Percentiles rank a stretch among this genome's conserved stretches.
phyloP scores from a whole-genome alignment of 805 yeast genomes.

The Candida maesae region DNA sequence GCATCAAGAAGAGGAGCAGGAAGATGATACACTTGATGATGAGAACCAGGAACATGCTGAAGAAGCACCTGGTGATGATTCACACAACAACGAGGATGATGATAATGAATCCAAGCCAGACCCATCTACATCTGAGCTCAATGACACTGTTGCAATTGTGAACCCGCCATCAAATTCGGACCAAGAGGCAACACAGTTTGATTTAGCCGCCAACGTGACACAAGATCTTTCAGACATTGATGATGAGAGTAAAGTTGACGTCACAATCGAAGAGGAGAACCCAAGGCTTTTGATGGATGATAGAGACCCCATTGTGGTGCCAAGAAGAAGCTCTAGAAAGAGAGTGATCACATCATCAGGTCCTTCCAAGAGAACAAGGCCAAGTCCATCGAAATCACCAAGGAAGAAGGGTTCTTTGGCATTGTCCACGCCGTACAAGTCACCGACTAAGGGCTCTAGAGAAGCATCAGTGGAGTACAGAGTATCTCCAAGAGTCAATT shows the following conservation, averaged over 20 bases:
- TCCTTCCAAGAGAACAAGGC: neutral
- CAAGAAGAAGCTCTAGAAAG: constrained; percentile 6
- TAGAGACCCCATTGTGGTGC: neutral
- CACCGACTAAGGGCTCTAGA: neutral
- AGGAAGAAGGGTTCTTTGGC: too few relatives aligned
- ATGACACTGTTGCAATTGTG: neutral
- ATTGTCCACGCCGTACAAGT: neutral
- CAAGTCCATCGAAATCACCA: neutral
- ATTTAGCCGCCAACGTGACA: constrained; percentile 20
- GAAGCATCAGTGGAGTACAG: neutral
- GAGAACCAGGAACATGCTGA: too few relatives aligned
- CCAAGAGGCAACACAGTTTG: constrained; percentile 2
- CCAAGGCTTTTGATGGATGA: constrained; percentile 1
- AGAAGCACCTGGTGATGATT: too few relatives aligned
- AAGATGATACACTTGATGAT: neutral
- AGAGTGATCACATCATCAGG: neutral
- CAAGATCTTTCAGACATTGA: constrained; percentile 29
- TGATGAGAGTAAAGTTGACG: constrained; percentile 22
- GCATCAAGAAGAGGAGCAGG: neutral
- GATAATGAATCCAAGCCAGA: neutral
- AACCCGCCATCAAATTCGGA: neutral
- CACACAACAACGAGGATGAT: neutral
- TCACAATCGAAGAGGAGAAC: constrained; percentile 13
- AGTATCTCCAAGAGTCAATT: neutral
- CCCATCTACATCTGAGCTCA: neutral